Evolutionary conservation across 257 asterid genomes (phyloP).

Genomic region (Cordia subcordata): DNA sequence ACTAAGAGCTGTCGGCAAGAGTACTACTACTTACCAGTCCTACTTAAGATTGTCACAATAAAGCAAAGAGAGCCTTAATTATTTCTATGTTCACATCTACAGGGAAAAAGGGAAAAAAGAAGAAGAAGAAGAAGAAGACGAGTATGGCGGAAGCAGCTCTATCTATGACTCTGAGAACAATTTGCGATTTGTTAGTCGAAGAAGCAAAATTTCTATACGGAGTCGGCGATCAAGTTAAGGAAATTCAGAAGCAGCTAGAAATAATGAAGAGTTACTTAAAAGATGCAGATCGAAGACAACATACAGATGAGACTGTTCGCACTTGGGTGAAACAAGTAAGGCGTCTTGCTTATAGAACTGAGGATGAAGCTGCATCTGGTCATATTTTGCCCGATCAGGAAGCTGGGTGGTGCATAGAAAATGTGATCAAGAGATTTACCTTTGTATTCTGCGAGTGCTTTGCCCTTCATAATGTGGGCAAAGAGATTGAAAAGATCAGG

Average conservation of each 20-base stretch:
- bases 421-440: not conserved
- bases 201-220: conserved; percentile 17
- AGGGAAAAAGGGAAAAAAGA: not conserved
- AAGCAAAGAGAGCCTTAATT: too few species aligned
- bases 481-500: not conserved
- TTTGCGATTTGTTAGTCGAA: conserved; percentile 8
- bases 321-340: not conserved
- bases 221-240: conserved; percentile 6
- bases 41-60: too few species aligned
- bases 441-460: not conserved
- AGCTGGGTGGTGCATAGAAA: not conserved
- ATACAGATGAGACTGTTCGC: not conserved
- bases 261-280: not conserved
- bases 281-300: not conserved
- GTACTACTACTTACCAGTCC: too few species aligned
- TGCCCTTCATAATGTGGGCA: conserved; percentile 1
- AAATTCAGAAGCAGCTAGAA: not conserved
- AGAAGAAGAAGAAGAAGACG: too few species aligned
- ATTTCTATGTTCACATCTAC: too few species aligned
- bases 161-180: conserved; percentile 6
- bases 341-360: conserved; percentile 1
- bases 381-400: too few species aligned
- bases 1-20: too few species aligned
- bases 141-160: not conserved
- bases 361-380: not conserved